A percentile compares a stretch with the other conserved stretches of the same genome.
phyloP scores from a whole-genome alignment of 2,329 filamentous ascomycete species.

The Juglanconis sp. region DNA sequence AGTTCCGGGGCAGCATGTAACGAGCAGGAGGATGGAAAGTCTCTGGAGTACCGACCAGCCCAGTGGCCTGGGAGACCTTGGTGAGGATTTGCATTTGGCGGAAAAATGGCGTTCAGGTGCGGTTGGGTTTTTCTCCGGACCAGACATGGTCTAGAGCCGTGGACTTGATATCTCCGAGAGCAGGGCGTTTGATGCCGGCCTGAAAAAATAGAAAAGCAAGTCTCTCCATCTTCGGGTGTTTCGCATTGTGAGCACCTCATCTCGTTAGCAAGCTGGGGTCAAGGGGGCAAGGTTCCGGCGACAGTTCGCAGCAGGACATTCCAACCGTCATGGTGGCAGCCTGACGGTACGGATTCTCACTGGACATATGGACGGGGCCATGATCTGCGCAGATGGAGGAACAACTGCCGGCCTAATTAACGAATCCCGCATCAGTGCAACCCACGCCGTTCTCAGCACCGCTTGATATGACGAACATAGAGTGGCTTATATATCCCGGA shows the following conservation, averaged over 20 bases:
- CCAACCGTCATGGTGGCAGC: too few relatives aligned
- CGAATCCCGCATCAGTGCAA: too few relatives aligned
- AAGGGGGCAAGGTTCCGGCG: not conserved
- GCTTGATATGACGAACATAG: too few relatives aligned
- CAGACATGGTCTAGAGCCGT: not conserved
- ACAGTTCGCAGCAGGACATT: not conserved
- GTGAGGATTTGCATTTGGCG: slow-evolving; percentile 10
- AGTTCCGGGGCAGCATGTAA: too few relatives aligned
- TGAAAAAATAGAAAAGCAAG: not conserved
- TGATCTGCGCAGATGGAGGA: too few relatives aligned
- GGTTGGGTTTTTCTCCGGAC: slow-evolving; percentile 6
- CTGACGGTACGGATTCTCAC: too few relatives aligned
- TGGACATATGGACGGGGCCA: too few relatives aligned
- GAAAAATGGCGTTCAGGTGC: slow-evolving; percentile 4
- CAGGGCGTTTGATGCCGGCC: slow-evolving; percentile 6
- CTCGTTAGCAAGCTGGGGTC: not conserved
- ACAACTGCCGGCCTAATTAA: too few relatives aligned
- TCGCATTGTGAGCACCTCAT: not conserved
- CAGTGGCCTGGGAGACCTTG: slow-evolving; percentile 7
- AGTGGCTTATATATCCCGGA: too few relatives aligned
- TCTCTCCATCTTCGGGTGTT: not conserved
- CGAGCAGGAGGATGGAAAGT: not conserved
- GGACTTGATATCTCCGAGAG: not conserved
- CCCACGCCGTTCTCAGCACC: too few relatives aligned
- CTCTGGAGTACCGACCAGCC: not conserved